phyloP scores from a whole-genome alignment of 2,329 filamentous ascomycete genomes.

The Phyllosticta citriasiana region DNA sequence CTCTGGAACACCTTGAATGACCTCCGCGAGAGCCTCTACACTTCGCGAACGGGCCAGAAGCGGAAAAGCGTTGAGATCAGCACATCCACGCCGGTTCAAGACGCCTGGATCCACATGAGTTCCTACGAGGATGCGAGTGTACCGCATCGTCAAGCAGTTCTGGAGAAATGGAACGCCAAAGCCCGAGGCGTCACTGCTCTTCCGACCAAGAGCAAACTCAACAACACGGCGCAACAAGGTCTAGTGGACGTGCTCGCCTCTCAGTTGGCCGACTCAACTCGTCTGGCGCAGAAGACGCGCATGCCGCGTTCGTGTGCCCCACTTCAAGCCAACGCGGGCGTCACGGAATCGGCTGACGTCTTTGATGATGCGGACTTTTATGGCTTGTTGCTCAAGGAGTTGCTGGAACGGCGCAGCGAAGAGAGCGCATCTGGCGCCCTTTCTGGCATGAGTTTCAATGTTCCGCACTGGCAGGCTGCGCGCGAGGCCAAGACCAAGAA shows the following conservation, averaged over 20 bases:
- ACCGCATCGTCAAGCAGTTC: conserved; percentile 55
- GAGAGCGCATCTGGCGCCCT: conserved; percentile 44
- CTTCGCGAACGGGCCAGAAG: conserved; percentile 48
- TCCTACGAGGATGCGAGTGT: conserved; percentile 51
- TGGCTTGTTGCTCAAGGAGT: conserved; percentile 80
- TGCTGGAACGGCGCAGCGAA: conserved; percentile 77
- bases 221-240: conserved; percentile 48
- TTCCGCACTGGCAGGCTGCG: conserved; percentile 48
- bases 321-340: conserved; percentile 43
- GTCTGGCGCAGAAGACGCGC: conserved; percentile 58
- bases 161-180: conserved; percentile 88
- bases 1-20: conserved; percentile 73
- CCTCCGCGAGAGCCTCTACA: conserved; percentile 52
- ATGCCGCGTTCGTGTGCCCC: conserved; percentile 70
- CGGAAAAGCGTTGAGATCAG: conserved; percentile 44
- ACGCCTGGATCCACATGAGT: conserved; percentile 65
- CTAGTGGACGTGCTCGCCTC: conserved; percentile 59
- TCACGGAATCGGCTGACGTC: conserved; percentile 51
- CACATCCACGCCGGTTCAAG: conserved; percentile 47
- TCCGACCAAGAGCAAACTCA: conserved; percentile 49
- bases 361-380: conserved; percentile 97
- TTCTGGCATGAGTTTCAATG: conserved; percentile 25
- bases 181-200: conserved; percentile 52
- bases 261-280: conserved; percentile 56
- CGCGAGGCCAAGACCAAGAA: conserved; percentile 77